phyloP scores from a whole-genome alignment of 352 stramenopile species.

The Pythium pectinolyticum region DNA sequence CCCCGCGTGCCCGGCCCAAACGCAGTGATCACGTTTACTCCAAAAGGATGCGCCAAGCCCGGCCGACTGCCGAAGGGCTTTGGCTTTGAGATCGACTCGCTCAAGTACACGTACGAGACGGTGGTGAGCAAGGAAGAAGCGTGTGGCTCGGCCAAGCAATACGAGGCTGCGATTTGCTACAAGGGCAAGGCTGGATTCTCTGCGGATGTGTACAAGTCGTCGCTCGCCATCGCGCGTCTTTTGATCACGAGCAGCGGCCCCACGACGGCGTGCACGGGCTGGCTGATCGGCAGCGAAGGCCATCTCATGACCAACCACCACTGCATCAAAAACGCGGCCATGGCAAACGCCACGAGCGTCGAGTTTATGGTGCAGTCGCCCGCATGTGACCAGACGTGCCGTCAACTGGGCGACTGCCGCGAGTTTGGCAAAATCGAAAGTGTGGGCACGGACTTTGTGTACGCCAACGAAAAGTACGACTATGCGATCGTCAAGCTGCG shows the following conservation, averaged over 20 bases:
- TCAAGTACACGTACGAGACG: conserved; percentile 34
- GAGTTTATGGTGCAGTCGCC: conserved; percentile 35
- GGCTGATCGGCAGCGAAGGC: conserved; percentile 36
- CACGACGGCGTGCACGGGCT: conserved; percentile 36
- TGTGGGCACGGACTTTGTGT: conserved; percentile 30
- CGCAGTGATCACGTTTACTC: conserved; percentile 26
- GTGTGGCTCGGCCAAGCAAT: conserved; percentile 35
- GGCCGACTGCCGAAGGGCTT: conserved; percentile 16
- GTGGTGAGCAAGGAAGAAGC: conserved; percentile 31
- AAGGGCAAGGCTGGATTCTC: conserved; percentile 27
- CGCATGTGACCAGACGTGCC: conserved; percentile 31
- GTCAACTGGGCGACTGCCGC: conserved; percentile 28
- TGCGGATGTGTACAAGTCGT: conserved; percentile 24
- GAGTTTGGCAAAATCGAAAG: conserved; percentile 34
- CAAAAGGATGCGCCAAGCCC: conserved; percentile 4
- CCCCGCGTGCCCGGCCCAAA: conserved; percentile 18
- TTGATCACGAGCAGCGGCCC: conserved; percentile 24
- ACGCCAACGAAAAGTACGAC: conserved; percentile 40
- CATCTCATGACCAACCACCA: conserved; percentile 46
- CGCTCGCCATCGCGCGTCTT: conserved; percentile 36
- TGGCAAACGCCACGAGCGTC: conserved; percentile 27
- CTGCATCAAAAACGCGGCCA: conserved; percentile 31
- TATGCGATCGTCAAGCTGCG: conserved; percentile 43
- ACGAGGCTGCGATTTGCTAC: conserved; percentile 37
- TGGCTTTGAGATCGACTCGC: conserved; percentile 33